Conservation (phyloP, 148 eudicot species). For the Pharnaceum exiguum region DNA sequence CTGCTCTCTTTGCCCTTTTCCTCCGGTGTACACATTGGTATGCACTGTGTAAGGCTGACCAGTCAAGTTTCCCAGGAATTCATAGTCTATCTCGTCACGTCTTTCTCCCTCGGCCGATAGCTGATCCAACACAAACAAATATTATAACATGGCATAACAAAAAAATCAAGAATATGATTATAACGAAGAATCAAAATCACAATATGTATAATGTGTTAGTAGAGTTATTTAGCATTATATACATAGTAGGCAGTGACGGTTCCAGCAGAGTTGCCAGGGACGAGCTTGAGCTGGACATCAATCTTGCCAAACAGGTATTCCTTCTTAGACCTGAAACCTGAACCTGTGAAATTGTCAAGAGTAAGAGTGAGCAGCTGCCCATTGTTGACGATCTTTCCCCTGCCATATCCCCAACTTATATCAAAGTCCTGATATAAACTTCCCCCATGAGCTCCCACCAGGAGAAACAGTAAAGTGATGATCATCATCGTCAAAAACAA, state of each 20-base stretch:
- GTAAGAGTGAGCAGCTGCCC: conserved; percentile 21
- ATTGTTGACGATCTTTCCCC: conserved; percentile 24
- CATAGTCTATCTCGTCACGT: conserved; percentile 30
- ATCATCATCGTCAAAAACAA: neutral
- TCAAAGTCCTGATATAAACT: conserved; percentile 20
- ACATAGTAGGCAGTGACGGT: conserved; percentile 34
- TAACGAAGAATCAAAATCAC: too few relatives aligned
- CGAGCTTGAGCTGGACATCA: conserved; percentile 29
- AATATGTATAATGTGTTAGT: too few relatives aligned
- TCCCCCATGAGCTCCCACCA: conserved; percentile 13
- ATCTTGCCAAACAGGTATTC: conserved; percentile 31
- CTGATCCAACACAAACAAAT: conserved; percentile 2
- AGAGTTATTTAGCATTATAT: neutral
- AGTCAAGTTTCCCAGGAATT: conserved; percentile 27
- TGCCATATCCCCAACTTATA: conserved; percentile 27
- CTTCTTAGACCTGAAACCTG: conserved; percentile 25
- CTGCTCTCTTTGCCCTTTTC: conserved; percentile 28
- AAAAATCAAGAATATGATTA: neutral
- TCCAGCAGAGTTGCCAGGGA: conserved; percentile 35
- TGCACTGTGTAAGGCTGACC: conserved; percentile 33
- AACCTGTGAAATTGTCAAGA: conserved; percentile 27
- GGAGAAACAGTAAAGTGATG: conserved; percentile 1
- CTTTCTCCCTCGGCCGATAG: conserved; percentile 13
- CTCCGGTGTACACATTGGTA: conserved; percentile 26
- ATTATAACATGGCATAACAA: neutral